These are phyloP conservation scores for Mucor plumbeus DNA, from an alignment of 371 early-diverging fungal genomes.

Conservation along the genomic window DNA sequence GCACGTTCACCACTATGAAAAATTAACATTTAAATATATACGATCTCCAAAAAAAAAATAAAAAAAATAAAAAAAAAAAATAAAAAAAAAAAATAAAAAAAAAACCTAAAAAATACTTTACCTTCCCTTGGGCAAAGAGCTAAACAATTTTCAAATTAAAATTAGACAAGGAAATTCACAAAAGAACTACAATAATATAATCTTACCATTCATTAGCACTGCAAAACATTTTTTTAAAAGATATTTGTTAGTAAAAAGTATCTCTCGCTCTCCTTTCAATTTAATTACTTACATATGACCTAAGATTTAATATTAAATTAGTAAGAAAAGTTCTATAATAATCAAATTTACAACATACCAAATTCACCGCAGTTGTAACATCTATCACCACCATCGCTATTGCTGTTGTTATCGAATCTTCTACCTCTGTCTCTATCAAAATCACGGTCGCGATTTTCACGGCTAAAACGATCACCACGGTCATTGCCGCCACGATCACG, in stretches of 20 bases:
- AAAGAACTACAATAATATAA: neutral
- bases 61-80: neutral
- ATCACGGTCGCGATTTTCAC: constrained; percentile 23
- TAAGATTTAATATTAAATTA: constrained; percentile 16
- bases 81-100: neutral
- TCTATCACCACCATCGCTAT: constrained; percentile 28
- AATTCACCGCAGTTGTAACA: constrained; percentile 53
- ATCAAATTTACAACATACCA: constrained; percentile 25
- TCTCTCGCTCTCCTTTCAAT: neutral
- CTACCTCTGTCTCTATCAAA: constrained; percentile 25
- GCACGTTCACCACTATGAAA: constrained; percentile 47
- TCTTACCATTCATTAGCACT: constrained; percentile 51
- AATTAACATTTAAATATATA: no score
- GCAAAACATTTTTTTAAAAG: neutral
- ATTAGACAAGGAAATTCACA: neutral
- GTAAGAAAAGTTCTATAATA: neutral
- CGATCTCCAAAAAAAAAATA: no score
- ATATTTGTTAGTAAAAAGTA: neutral
- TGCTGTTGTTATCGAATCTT: constrained; percentile 4
- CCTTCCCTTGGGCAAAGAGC: constrained; percentile 49
- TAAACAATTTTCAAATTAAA: constrained; percentile 8
- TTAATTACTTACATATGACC: constrained; percentile 45
- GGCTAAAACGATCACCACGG: constrained; percentile 17
- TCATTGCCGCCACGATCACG: constrained; percentile 1
- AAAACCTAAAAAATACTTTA: constrained; percentile 7